Evolutionary conservation across 306 rosid genomes (phyloP), one percentile per base, ranked within the genome.

Genomic region (Rubus idaeus): DNA sequence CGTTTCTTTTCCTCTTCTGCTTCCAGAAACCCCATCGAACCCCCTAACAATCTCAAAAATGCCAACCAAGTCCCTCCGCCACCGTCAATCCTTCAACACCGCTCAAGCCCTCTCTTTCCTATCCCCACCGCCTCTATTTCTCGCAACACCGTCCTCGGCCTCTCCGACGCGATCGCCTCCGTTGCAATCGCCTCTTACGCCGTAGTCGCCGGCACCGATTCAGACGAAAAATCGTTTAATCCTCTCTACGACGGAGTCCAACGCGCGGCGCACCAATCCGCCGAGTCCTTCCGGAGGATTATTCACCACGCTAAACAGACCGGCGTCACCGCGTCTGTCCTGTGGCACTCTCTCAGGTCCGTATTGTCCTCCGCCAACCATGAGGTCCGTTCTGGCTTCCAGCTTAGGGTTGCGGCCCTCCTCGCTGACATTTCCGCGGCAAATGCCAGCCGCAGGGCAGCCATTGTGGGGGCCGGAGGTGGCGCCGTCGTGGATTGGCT

Each of bases 401-500:
- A 93, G 88, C 91, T 95, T 62, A 88, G 96, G 26, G 99, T 95
- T 1, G 97, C 97, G 63, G 92, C 97, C 5, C 72, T 95, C 78
- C 96, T 95, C 1, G 97, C 97, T 0, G 99, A 95, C 41, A 95
- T 95, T 13, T 81, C 92, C 4, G 91, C 96, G 0, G 99, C 97
- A 37, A 95, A 89, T 82, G 91, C 87, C 3, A 70, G 80, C 17
- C 92, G 99, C 3, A 89, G 97, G 86, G 90, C 90, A 6, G 96
- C 99, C 37, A 81, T 95, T 37, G 99, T 95, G 6, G 92, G 96
- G 2, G 97, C 97, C 0, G 99, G 97, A 3, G 89, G 93, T 0
- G 99, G 99, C 16, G 97, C 91, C 39, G 99, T 95, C 5, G 91
- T 92, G 17, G 99, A 95, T 76, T 95, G 99, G 99, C 78, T 95